Evolutionary conservation across 1,284 basidiomycete genomes (phyloP), one percentile per base, ranked within the genome.

Genomic region (Trichosporon sp.): DNA sequence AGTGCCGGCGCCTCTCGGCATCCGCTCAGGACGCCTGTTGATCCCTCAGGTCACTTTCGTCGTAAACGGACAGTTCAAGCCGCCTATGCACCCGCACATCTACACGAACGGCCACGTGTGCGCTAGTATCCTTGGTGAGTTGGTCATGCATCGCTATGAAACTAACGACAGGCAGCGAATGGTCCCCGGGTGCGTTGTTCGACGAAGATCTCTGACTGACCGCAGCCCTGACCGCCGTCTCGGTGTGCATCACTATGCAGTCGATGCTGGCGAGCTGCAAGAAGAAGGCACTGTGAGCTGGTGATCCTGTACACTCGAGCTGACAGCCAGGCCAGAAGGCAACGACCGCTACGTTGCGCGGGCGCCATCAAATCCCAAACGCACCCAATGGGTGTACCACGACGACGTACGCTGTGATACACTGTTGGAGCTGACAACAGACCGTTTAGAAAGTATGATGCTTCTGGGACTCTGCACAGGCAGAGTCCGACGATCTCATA

Each of bases 41-140:
- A 31, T 11, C 56, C 4, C 21, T 8, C 46, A 80, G 74, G 80
- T 82, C 7, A 81, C 79, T 0, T 82, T 81, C 54, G 56, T 81
- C 14, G 69, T 65, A 1, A 68, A 75, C 56, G 52, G 60, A 3
- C 54, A 69, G 9, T 81, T 73, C 64, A 69, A 72, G 62, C 69
- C 80, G 6, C 81, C 80, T 1, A 19, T 74, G 25, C 80, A 81
- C 67, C 80, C 80, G 13, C 81, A 82, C 62, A 70, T 80, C 31
- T 80, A 80, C 66, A 75, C 75, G 3, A 81, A 80, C 63, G 79
- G 80, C 0, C 80, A 81, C 64, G 80, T 81, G 13, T 82, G 81
- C 64, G 80, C 80, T 2, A 75, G 72, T 3, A 77, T 79, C 40
- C 67, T 80, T 11, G 78, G 77, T 76, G 36, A 58, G 71, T 64